Evolutionary conservation across 306 rosid genomes (phyloP).

Genomic region (Cicer yamashitae): DNA sequence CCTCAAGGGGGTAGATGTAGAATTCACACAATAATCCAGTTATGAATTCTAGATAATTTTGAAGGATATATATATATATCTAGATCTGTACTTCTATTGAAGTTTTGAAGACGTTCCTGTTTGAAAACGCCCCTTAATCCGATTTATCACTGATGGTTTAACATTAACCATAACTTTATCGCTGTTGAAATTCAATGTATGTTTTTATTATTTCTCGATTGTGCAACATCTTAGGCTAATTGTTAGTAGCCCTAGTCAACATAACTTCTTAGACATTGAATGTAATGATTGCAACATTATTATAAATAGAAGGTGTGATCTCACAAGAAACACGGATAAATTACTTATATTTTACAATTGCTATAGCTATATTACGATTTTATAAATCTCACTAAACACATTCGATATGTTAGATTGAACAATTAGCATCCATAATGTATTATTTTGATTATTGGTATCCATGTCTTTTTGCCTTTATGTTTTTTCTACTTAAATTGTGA

Average conservation of each 20-base stretch:
- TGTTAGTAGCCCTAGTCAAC: no score
- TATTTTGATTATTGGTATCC: not conserved
- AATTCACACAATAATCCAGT: not conserved
- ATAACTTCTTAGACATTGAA: no score
- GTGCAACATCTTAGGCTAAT: no score
- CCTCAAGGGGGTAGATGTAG: not conserved
- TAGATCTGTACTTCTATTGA: not conserved
- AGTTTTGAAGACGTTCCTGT: not conserved
- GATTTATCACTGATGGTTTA: constrained; percentile 3
- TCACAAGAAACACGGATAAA: no score
- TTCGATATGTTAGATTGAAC: constrained; percentile 2
- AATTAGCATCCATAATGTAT: not conserved
- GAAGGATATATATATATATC: no score
- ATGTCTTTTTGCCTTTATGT: not conserved
- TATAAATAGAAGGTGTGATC: no score
- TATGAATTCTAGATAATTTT: no score
- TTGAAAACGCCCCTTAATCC: not conserved
- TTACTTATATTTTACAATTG: no score
- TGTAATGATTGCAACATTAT: no score
- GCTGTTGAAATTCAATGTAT: no score
- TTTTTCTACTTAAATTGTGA: constrained; percentile 12
- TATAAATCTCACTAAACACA: not conserved
- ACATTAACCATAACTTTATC: not conserved
- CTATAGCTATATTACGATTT: no score
- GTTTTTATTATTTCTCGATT: no score